Percentiles rank a stretch among this genome's conserved stretches.
phyloP scores from a whole-genome alignment of 805 yeast genomes.

The Saccharomycopsis sp. region DNA sequence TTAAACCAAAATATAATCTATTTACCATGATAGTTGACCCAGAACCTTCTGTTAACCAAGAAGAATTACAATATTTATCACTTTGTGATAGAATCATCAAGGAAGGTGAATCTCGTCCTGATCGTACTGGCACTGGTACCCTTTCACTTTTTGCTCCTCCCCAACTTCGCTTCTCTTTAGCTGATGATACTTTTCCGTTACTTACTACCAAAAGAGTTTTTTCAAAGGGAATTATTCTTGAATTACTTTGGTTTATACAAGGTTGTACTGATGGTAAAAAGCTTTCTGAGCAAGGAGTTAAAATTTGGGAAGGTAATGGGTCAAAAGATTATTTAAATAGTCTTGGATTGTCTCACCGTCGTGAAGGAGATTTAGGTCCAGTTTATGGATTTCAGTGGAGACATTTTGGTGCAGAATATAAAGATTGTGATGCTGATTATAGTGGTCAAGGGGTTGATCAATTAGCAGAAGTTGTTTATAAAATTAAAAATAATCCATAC shows the following conservation, averaged over 20 bases:
- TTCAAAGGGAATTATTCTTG: conserved; percentile 80
- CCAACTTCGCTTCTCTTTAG: conserved; percentile 72
- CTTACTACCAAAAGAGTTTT: conserved; percentile 90
- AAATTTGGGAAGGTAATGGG: conserved; percentile 98
- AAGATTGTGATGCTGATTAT: conserved; percentile 80
- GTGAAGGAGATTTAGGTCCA: conserved; percentile 95
- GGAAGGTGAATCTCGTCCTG: conserved; percentile 87
- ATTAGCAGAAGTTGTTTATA: conserved; percentile 65
- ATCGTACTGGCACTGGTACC: conserved; percentile 97
- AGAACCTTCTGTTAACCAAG: too few relatives aligned
- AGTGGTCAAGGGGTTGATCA: conserved; percentile 87
- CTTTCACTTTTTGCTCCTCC: conserved; percentile 89
- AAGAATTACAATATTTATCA: conserved; percentile 82
- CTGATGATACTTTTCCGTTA: conserved; percentile 69
- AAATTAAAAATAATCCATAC: conserved; percentile 78
- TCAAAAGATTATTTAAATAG: conserved; percentile 82
- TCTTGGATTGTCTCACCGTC: conserved; percentile 66
- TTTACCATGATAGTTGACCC: too few relatives aligned
- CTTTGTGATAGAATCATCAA: conserved; percentile 66
- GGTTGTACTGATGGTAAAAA: conserved; percentile 85
- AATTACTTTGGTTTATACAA: conserved; percentile 82
- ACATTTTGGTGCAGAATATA: conserved; percentile 93
- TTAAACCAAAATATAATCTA: too few relatives aligned
- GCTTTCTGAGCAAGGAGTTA: conserved; percentile 76
- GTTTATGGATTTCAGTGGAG: conserved; percentile 99